phyloP scores from a whole-genome alignment of 257 asterid species.

The Datura wrightii region DNA sequence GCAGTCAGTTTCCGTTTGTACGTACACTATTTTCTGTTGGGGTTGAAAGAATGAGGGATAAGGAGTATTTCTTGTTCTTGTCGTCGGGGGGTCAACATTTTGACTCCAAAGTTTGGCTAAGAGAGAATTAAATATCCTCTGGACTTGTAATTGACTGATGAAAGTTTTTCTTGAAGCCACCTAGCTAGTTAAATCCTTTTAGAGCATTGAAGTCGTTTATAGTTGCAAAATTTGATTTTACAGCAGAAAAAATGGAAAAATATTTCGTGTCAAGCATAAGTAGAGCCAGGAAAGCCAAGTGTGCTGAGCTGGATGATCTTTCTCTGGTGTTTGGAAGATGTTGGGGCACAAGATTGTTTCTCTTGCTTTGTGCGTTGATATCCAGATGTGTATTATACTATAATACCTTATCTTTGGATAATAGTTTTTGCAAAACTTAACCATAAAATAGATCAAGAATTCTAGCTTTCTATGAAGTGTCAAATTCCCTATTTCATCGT shows the following conservation, averaged over 20 bases:
- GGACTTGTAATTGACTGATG: neutral
- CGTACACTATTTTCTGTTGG: neutral
- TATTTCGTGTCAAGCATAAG: neutral
- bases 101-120: neutral
- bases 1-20: neutral
- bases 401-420: neutral
- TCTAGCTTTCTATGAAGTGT: neutral
- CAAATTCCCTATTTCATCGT: neutral
- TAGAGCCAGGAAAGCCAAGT: neutral
- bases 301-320: neutral
- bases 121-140: neutral
- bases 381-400: neutral
- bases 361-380: neutral
- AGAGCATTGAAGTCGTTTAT: neutral
- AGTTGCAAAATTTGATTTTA: neutral
- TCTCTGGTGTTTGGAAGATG: neutral
- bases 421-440: neutral
- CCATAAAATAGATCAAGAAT: neutral
- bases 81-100: neutral
- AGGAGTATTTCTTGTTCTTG: constrained; percentile 16
- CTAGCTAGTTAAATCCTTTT: constrained; percentile 14
- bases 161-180: neutral
- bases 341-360: constrained; percentile 9
- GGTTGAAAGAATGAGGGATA: neutral
- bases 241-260: neutral